Base-by-base conservation (phyloP, 2,329 filamentous ascomycete genomes). In the Sporothrix inflata region DNA sequence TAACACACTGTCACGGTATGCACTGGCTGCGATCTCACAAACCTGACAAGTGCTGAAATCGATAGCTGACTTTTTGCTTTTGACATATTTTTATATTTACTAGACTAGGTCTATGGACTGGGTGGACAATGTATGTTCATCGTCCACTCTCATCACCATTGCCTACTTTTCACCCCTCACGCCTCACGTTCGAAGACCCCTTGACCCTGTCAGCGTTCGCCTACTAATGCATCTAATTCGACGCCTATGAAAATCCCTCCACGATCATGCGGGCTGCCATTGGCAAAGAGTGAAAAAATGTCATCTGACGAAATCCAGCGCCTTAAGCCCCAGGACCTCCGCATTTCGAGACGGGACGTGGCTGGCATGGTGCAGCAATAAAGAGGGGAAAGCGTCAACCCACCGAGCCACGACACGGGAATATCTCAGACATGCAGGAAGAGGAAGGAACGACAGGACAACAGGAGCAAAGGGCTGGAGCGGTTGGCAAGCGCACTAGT, bases 331-430 rank as follows among this genome's bases (percentile, higher is more conserved):
- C 42, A 47, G 21, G 42, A 51, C 63, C 68, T 70, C 68, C 55
- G 68, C 68, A 70, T 60, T 57, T 42, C n/a, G 14, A 60, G 67
- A 67, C 67, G 21, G 30, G 21, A 69, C 7, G 34, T 69, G 67
- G 67, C 51, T 69, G 67, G 21, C 21, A 45, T 30, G 49, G n/a
- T 11, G 66, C 38, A 27, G 49, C 66, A 1, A 27, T 6, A 60
- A 69, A 69, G 67, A 69, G 67, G 67, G 67, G 51, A 69, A 69
- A 34, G 19, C 21, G 60, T 24, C n/a, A 40, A 61, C 19, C 53
- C 30, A 11, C 45, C 60, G 45, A 34, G 24, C 42, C 45, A 67
- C 63, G 4, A 40, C 47, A 51, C 27, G 42, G 65, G 42, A 19
- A 34, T 34, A 67, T 38, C 45, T 67, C 65, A 51, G 45, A 51